Evolutionary conservation across 345 rosid species (phyloP), one percentile per base, ranked within the genome.

Genomic region (Sonneratia caseolaris): DNA sequence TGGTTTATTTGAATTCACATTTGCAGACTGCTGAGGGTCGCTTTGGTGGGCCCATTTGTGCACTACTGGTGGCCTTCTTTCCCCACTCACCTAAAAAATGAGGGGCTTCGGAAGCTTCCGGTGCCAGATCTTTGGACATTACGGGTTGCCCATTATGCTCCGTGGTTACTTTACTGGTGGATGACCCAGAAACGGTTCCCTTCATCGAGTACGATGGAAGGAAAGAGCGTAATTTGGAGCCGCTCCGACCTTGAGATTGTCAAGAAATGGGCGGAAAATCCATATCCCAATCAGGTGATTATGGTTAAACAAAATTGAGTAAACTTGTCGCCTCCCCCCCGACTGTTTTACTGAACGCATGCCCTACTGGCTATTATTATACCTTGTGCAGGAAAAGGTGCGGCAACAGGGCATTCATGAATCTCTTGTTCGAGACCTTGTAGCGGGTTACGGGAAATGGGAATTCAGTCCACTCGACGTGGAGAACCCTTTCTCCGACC

Each of bases 111-210:
- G 66, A 80, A 40, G 80, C 70, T 67, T 24, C 45, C 24, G 1
- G 53, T 22, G 13, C 65, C 73, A 2, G 86, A 91, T 74, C 87
- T 79, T 40, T 82, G 92, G 95, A 72, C 90, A 11, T 88, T 83
- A 75, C 75, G 78, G n/a, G 78, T 94, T n/a, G 96, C 94, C 43
- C 86, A 83, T 79, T 78, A 83, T 35, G 72, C 81, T 47, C 98
- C 96, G 10, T 91, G 96, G 93, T 45, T 94, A 37, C 77, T 91
- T 67, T 72, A 89, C 83, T 88, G 94, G 95, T 94, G 96, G 96
- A 82, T 94, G 87, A 80, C 86, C 40, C 96, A 91, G 75, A 94
- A 94, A 74, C 78, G 84, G 86, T 89, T 91, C 76, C 75, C 92
- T 37, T 73, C 92, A 2, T 76, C 84, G 61, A 86, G 88, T 72